Base-by-base conservation (phyloP, 2,329 filamentous ascomycete genomes). In the Coniella lustricola region DNA sequence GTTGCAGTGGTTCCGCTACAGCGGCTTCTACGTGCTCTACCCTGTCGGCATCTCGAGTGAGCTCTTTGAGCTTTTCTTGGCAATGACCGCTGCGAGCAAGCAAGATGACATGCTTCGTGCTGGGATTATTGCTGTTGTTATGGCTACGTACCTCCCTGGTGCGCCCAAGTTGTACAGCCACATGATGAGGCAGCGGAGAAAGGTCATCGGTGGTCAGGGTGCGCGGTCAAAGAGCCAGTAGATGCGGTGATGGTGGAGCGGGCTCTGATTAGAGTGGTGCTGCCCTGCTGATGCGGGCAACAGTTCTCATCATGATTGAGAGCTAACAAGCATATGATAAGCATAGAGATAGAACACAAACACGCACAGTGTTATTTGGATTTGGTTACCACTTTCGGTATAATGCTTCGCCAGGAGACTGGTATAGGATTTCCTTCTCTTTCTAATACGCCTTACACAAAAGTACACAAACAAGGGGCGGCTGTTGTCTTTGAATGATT, bases 1-100 rank as follows among this genome's bases (percentile, higher is more conserved):
- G 51, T 76, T 95, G 62, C 81, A 81, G 33, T 95, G 89, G 86
- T 71, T 94, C 67, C 76, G 90, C 59, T 90, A 96, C 69, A 95
- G 94, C 66, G 90, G 87, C 7, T 98, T 98, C 69, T 89, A 88
- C 60, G 71, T 96, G 33, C 78, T 98, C 18, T 98, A 98, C 68
- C 93, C 93, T 1, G 65, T 97, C 51, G 93, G 93, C 36, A 96
- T 97, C 62, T 74, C 78, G 35, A 93, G 87, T 69, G 93, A 98
- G 75, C 87, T 85, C 60, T 81, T 77, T 67, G 76, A 96, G 60
- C 82, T 97, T 45, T 88, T 82, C 63, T 72, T 76, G 49, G 82
- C 87, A 4, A 52, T 61, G 1, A 76, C 85, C 42, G 74, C 67
- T 12, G 82, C 85, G 2, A 81, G 81, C 1, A 62, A 57, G 7